A percentile compares a stretch with the other conserved stretches of the same genome.
Conservation (phyloP, 169 alveolate species). For the Fabrea salina region DNA sequence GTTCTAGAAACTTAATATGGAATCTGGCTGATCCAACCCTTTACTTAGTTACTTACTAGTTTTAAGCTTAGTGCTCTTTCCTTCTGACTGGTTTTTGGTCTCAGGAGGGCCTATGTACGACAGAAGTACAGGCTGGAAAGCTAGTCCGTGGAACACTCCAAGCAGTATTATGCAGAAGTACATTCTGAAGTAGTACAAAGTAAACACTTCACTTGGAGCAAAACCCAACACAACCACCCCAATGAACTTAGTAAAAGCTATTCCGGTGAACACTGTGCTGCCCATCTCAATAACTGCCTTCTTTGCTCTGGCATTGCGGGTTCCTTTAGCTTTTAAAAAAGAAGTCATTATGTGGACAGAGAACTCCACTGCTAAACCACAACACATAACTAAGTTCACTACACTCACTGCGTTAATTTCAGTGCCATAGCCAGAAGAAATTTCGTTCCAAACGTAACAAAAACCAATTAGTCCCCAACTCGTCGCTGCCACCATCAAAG, state of each 20-base stretch:
- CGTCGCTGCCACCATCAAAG: conserved; percentile 57
- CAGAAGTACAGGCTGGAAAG: conserved; percentile 51
- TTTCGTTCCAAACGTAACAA: conserved; percentile 60
- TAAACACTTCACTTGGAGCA: conserved; percentile 72
- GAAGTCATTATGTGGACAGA: conserved; percentile 73
- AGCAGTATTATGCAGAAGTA: conserved; percentile 64
- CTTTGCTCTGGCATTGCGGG: conserved; percentile 59
- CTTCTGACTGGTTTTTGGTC: too few relatives aligned
- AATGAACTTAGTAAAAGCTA: conserved; percentile 71
- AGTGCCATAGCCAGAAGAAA: conserved; percentile 63
- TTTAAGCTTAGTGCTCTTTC: too few relatives aligned
- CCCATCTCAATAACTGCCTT: conserved; percentile 69
- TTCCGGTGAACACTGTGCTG: conserved; percentile 69
- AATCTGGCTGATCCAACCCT: too few relatives aligned
- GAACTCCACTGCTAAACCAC: conserved; percentile 80
- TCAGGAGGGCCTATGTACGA: conserved; percentile 28
- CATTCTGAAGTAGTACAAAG: conserved; percentile 79
- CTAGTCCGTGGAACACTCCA: conserved; percentile 71
- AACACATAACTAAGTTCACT: conserved; percentile 69
- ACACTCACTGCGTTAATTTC: conserved; percentile 82
- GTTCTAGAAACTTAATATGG: too few relatives aligned
- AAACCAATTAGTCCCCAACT: conserved; percentile 69
- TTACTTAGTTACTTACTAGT: too few relatives aligned
- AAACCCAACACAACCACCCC: conserved; percentile 74
- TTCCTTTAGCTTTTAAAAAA: conserved; percentile 63